Base-by-base conservation (phyloP, 2,329 filamentous ascomycete species). In the Fusarium nurragi region DNA sequence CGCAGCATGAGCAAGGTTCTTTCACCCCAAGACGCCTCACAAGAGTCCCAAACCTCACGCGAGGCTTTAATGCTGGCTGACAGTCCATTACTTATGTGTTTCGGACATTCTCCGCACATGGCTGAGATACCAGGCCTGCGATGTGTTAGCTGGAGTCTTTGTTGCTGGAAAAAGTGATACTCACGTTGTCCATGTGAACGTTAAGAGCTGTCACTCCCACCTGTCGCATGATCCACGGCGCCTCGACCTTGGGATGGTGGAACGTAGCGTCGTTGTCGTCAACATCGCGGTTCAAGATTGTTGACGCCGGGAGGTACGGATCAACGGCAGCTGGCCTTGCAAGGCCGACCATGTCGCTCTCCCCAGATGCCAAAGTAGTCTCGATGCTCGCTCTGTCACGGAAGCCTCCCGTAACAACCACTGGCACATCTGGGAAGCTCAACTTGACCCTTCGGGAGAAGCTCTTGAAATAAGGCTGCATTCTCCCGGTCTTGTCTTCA, bases 171-270 rank as follows among this genome's bases (percentile, higher is more conserved):
- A 13, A 3, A 2, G 9, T 5, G 1, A 12, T 26, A 21, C 32
- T 37, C 13, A 48, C 45, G 18, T 48, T 28, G 12, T 48, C 45
- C 45, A 48, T 48, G 10, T 48, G 45, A 0, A 38, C 45, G 4
- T 48, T 48, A 18, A 38, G 18, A 37, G 45, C 45, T 11, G 13
- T 48, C n/a, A 38, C 32, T 14, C 45, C 45, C 13, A 48, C 22
- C 13, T 48, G 18, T 19, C 22, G 32, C 23, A 48, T 19, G 11
- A 37, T 5, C 32, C 45, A 48, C 6, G 13, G 45, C 12, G 45
- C 13, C 22, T 21, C 32, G 10, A 48, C 13, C 22, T 48, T 48
- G 6, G 8, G 22, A 26, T 48, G 32, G 12, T 37, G n/a, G 13
- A 48, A 48, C 14, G 22, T 37, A 21, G 45, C 32, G 5, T 13